phyloP scores from a whole-genome alignment of 2,329 filamentous ascomycete genomes.

The Trichoderma hamatum region DNA sequence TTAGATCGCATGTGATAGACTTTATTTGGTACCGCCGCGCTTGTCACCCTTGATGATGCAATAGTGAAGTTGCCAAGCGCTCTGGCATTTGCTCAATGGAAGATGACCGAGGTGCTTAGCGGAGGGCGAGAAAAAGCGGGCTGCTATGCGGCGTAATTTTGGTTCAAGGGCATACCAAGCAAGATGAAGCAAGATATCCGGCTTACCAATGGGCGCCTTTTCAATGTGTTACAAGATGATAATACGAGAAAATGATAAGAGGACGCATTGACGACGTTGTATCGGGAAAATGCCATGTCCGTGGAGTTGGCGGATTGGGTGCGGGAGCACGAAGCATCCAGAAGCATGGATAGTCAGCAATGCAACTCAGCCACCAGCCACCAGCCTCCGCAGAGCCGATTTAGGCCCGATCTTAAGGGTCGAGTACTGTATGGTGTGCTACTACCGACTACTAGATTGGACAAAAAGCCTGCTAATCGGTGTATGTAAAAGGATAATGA shows the following conservation, averaged over 20 bases:
- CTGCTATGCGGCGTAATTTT: not conserved
- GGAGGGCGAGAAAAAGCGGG: not conserved
- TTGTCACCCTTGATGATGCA: conserved; percentile 21
- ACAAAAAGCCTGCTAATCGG: not conserved
- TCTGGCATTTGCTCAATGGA: not conserved
- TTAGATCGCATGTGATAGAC: conserved; percentile 22
- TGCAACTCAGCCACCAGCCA: not conserved
- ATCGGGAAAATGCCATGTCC: not conserved
- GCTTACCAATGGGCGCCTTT: not conserved
- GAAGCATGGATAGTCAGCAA: not conserved
- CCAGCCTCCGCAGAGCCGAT: not conserved
- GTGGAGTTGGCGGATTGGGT: not conserved
- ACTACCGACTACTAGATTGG: not conserved
- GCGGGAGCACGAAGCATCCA: not conserved
- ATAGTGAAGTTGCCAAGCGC: not conserved
- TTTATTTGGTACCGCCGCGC: conserved; percentile 15
- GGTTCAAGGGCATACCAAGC: not conserved
- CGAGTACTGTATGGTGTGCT: not conserved
- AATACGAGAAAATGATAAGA: not conserved
- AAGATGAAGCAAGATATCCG: conserved; percentile 6
- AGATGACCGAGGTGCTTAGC: conserved; percentile 12
- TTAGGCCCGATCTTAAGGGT: not conserved
- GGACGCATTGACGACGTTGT: not conserved
- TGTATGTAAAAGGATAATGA: not conserved
- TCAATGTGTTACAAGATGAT: not conserved